These are phyloP conservation scores for Penicillium salamii DNA, from an alignment of 495 filamentous ascomycete species.

Conservation along the genomic window DNA sequence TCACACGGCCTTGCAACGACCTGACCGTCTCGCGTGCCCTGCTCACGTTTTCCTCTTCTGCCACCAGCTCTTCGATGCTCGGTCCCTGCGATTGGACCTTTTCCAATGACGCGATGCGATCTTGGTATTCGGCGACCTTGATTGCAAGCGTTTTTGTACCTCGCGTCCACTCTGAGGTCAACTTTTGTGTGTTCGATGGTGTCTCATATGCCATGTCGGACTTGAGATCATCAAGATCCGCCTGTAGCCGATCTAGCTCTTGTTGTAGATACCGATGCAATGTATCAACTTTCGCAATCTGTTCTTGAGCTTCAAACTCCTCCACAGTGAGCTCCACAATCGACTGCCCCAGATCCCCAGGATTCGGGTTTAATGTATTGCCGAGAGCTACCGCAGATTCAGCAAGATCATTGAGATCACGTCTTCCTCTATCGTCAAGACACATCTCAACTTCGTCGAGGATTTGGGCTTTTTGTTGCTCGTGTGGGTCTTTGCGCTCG, in stretches of 20 bases:
- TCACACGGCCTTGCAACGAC: conserved; percentile 51
- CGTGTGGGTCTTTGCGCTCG: conserved; percentile 25
- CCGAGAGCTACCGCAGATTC: conserved; percentile 33
- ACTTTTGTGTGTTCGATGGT: conserved; percentile 48
- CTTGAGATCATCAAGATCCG: conserved; percentile 38
- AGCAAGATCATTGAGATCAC: conserved; percentile 40
- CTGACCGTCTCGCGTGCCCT: conserved; percentile 37
- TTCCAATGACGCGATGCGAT: conserved; percentile 44
- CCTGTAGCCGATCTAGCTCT: conserved; percentile 36
- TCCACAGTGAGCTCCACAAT: conserved; percentile 44
- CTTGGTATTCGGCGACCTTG: conserved; percentile 57
- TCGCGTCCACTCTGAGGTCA: conserved; percentile 62
- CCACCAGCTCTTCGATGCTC: conserved; percentile 49
- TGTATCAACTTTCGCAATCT: conserved; percentile 56
- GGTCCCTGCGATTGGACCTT: conserved; percentile 34
- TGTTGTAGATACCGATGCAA: conserved; percentile 44
- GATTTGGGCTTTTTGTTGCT: conserved; percentile 34
- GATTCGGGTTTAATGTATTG: conserved; percentile 29
- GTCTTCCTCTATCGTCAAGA: conserved; percentile 35
- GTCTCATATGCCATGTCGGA: conserved; percentile 49
- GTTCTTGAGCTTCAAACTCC: conserved; percentile 37
- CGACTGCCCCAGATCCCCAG: conserved; percentile 35
- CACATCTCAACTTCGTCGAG: conserved; percentile 40
- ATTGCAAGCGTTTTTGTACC: conserved; percentile 55
- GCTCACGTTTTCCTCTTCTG: conserved; percentile 41